Base-by-base conservation (phyloP, 192 early-diverging fungal genomes). In the Jimgerdemannia lactiflua region DNA sequence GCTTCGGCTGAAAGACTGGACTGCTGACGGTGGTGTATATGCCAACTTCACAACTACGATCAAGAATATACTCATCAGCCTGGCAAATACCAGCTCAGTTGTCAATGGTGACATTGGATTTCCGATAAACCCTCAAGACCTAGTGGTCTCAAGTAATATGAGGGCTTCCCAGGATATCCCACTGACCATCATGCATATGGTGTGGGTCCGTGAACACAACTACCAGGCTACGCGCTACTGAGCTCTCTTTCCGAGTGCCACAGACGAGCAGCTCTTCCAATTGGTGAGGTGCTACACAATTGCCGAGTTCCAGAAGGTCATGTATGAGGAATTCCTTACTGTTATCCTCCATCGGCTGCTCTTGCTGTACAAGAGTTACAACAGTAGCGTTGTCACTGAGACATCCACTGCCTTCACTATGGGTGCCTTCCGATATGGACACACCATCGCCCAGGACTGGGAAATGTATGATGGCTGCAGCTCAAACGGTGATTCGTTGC, bases 101-200 rank as follows among this genome's bases (percentile, higher is more conserved):
- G 71, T 72, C 54, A 20, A 72, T 49, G 4, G 29, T 59, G 71
- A 72, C 44, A 59, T 59, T 72, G 44, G 43, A 29, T 29, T 29
- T 54, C 44, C 17, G 39, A 59, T 59, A 29, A 49, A 59, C 4
- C 71, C 71, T 72, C 71, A 43, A 3, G 43, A 77, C 7, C 20
- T 74, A 4, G 29, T 73, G 65, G 43, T 43, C 67, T 39, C 43
- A 64, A 67, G 42, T 49, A 18, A 49, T 17, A 4, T 79, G 79
- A 7, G 83, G 82, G 69, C 80, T 79, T 70, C 84, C 64, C 4
- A 86, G 80, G 81, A 85, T 76, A 69, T 81, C 79, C 69, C 84
- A 81, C 79, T 86, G 17, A 72, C 44, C 18, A 49, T 59, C 3
- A 44, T 72, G 6, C 44, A 59, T 49, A 54, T 4, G 4, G 18